Conservation (phyloP, 2,329 filamentous ascomycete species). For the Pseudogymnoascus sp. region DNA sequence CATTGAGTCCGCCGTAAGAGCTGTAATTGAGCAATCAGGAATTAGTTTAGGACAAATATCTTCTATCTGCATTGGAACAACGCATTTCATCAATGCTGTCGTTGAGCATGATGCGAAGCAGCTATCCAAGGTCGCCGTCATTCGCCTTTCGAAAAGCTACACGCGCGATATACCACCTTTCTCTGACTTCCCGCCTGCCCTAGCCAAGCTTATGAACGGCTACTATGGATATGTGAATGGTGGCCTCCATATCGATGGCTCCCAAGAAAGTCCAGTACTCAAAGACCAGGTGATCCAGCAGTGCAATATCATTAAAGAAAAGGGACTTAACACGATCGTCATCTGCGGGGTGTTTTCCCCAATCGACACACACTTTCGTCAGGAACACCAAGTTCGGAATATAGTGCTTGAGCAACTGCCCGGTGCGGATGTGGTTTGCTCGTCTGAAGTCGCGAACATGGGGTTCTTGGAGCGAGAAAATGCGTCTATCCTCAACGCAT, state of each 20-base stretch:
- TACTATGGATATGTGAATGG: conserved; percentile 44
- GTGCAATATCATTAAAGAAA: conserved; percentile 18
- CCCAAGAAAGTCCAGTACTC: conserved; percentile 36
- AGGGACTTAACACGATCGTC: conserved; percentile 41
- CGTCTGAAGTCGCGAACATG: conserved; percentile 43
- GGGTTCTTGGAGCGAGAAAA: conserved; percentile 56
- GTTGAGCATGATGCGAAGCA: conserved; percentile 44
- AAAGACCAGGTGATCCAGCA: conserved; percentile 30
- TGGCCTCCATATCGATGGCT: conserved; percentile 32
- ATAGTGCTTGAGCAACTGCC: conserved; percentile 43
- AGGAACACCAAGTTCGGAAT: conserved; percentile 45
- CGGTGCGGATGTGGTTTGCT: conserved; percentile 44
- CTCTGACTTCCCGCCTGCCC: conserved; percentile 41
- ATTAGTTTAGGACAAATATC: conserved; percentile 18
- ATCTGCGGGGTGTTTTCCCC: conserved; percentile 54
- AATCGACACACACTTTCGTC: conserved; percentile 46
- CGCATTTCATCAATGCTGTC: conserved; percentile 48
- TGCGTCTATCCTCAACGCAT: conserved; percentile 57
- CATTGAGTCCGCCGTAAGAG: conserved; percentile 21
- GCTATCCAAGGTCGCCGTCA: conserved; percentile 45
- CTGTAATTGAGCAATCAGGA: conserved; percentile 20
- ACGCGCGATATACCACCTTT: conserved; percentile 45
- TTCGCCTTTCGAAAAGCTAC: conserved; percentile 44
- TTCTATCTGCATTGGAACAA: conserved; percentile 30
- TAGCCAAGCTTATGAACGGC: conserved; percentile 42